A percentile compares a stretch with the other conserved stretches of the same genome.
These are phyloP conservation scores for Malassezia sympodialis DNA, from an alignment of 1,284 basidiomycete species.

Conservation along the genomic window DNA sequence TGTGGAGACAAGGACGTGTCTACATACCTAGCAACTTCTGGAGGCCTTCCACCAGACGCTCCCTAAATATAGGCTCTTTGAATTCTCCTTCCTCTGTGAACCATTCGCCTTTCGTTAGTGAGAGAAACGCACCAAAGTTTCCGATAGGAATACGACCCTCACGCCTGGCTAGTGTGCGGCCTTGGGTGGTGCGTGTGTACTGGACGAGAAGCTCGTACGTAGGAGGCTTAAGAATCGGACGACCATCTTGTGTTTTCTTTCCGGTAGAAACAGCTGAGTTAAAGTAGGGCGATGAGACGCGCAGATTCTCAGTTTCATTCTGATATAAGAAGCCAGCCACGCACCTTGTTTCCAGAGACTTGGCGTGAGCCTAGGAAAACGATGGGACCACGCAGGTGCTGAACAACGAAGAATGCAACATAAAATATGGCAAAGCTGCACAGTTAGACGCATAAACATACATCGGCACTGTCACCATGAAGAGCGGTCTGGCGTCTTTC, in stretches of 20 bases:
- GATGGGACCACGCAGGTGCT: conserved; percentile 27
- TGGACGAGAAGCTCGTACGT: conserved; percentile 29
- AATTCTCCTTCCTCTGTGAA: conserved; percentile 45
- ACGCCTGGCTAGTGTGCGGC: conserved; percentile 17
- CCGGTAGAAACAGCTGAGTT: conserved; percentile 21
- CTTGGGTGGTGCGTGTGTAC: conserved; percentile 27
- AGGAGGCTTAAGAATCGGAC: conserved; percentile 29
- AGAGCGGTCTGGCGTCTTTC: conserved; percentile 32
- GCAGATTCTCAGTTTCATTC: conserved; percentile 32
- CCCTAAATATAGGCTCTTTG: conserved; percentile 29
- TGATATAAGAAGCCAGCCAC: background rate
- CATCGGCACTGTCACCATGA: conserved; percentile 27
- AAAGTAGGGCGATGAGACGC: conserved; percentile 25
- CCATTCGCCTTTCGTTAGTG: conserved; percentile 34
- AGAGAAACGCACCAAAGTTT: conserved; percentile 29
- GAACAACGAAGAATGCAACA: conserved; percentile 21
- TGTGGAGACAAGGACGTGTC: background rate
- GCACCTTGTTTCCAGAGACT: conserved; percentile 13
- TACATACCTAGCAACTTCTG: conserved; percentile 26
- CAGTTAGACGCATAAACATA: conserved; percentile 7
- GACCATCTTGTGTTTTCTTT: conserved; percentile 19
- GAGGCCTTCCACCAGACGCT: conserved; percentile 28
- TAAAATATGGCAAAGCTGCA: conserved; percentile 25
- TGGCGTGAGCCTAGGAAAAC: conserved; percentile 39
- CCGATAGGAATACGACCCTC: conserved; percentile 23